Evolutionary conservation across 106 monocot species (phyloP).

Genomic region (Ottelia alismoides): DNA sequence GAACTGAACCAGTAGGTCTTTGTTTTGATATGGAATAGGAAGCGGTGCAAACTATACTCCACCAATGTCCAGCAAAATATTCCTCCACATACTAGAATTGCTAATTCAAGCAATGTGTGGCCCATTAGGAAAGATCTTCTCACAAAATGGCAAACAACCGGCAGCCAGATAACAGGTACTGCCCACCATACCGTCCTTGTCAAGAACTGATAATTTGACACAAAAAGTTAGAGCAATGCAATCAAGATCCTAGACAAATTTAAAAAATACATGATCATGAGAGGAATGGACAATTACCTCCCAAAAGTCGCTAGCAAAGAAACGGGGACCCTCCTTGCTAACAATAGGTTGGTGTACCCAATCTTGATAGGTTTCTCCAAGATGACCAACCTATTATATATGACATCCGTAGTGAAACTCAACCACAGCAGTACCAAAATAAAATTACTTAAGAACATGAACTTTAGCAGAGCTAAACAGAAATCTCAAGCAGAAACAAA

Average conservation of each 20-base stretch:
- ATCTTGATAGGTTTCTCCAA: constrained; percentile 63
- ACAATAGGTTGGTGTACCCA: constrained; percentile 85
- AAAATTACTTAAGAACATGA: no score
- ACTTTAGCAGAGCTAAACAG: no score
- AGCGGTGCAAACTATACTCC: constrained; percentile 71
- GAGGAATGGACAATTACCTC: no score
- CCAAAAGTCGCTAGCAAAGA: constrained; percentile 45
- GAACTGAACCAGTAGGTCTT: constrained; percentile 54
- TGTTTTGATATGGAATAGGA: constrained; percentile 79
- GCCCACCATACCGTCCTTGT: constrained; percentile 78
- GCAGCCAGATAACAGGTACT: constrained; percentile 72
- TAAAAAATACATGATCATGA: no score
- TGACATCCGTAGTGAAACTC: no score
- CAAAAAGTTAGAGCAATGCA: not conserved
- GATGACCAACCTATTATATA: constrained; percentile 75
- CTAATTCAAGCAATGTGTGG: constrained; percentile 25
- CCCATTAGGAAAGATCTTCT: constrained; percentile 38
- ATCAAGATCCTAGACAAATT: no score
- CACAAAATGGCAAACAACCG: constrained; percentile 49
- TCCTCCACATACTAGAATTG: constrained; percentile 31
- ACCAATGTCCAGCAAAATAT: constrained; percentile 59
- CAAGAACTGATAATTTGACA: constrained; percentile 36
- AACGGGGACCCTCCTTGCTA: constrained; percentile 73
- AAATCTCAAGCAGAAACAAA: no score
- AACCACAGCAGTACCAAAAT: no score